phyloP scores from a whole-genome alignment of 1,284 basidiomycete species.

The Sporisorium exsertum region DNA sequence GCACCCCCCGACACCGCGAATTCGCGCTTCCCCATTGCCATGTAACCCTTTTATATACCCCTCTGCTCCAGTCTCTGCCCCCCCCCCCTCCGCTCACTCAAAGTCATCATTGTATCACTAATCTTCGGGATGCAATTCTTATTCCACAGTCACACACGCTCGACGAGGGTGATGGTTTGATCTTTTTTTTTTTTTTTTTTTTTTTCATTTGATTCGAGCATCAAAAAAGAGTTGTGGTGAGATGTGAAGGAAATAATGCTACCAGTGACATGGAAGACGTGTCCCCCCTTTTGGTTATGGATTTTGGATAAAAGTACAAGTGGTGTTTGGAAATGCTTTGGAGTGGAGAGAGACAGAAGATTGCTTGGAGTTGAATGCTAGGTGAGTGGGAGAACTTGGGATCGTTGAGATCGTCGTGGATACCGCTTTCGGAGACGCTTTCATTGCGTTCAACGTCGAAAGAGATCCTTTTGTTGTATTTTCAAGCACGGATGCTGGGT shows the following conservation, averaged over 20 bases:
- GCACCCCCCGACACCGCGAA: neutral
- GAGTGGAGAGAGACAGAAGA: neutral
- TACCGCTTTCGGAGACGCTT: conserved; percentile 29
- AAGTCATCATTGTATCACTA: neutral
- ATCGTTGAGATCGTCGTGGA: conserved; percentile 38
- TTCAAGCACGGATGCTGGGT: conserved; percentile 21
- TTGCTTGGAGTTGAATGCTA: conserved; percentile 26
- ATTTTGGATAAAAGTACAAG: conserved; percentile 9
- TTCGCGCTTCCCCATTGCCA: neutral
- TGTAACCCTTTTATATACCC: neutral
- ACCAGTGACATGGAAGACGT: neutral
- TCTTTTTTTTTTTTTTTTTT: neutral
- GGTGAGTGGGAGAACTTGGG: neutral
- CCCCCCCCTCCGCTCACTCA: neutral
- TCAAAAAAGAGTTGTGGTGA: conserved; percentile 5
- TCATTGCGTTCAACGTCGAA: conserved; percentile 20
- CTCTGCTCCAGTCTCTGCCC: neutral
- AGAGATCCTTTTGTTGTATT: neutral
- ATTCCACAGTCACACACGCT: neutral
- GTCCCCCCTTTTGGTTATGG: neutral
- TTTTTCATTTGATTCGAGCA: no score
- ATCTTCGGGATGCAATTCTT: no score
- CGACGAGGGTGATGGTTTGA: neutral
- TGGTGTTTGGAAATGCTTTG: conserved; percentile 4
- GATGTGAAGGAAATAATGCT: neutral